Conservation (phyloP, 345 rosid species). For the Syzygium aqueum region DNA sequence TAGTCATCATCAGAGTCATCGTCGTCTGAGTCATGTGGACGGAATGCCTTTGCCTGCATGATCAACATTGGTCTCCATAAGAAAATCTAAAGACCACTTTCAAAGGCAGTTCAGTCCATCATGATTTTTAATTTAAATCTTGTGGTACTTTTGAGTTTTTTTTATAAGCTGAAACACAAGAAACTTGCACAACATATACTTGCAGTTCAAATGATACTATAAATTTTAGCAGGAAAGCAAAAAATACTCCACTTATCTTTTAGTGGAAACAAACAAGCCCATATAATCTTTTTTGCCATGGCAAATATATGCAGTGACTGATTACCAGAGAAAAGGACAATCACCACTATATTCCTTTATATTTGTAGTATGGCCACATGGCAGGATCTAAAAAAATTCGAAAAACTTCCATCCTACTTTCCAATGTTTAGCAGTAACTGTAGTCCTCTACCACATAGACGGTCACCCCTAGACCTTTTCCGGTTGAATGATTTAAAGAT, state of each 20-base stretch:
- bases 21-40: conserved; percentile 50
- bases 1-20: conserved; percentile 87
- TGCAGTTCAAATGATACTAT: background rate
- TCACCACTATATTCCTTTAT: background rate
- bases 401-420: background rate
- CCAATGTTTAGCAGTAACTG: background rate
- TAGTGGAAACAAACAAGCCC: background rate
- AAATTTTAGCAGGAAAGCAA: background rate
- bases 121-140: background rate
- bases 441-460: background rate
- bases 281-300: background rate
- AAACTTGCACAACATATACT: background rate
- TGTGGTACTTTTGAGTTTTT: background rate
- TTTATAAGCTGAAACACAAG: background rate
- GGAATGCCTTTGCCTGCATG: conserved; percentile 63
- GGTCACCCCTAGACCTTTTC: background rate
- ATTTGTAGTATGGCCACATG: background rate
- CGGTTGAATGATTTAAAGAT: background rate
- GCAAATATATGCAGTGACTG: background rate
- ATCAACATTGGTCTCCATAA: background rate
- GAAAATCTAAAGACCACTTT: background rate
- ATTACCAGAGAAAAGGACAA: background rate
- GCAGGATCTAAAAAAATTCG: background rate
- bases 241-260: background rate
- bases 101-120: background rate